Evolutionary conservation across 192 early-diverging fungal genomes (phyloP).

Genomic region (Backusella mclennaniae): DNA sequence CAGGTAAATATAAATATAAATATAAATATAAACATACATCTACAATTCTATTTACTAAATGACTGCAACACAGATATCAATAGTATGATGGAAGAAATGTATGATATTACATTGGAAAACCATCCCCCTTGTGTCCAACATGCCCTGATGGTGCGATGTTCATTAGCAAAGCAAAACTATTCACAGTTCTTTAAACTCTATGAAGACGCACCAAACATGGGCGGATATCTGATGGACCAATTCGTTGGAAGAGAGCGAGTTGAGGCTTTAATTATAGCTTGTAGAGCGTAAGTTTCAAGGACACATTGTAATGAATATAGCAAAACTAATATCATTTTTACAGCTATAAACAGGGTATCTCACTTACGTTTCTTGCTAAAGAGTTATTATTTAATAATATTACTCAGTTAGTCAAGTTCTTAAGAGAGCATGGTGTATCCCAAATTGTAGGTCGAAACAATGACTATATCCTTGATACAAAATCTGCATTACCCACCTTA

Average conservation of each 20-base stretch:
- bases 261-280: constrained; percentile 70
- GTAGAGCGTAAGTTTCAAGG: constrained; percentile 61
- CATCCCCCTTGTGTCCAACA: constrained; percentile 67
- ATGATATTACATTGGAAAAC: constrained; percentile 40
- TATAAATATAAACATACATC: constrained; percentile 16
- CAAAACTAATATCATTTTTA: too few species aligned
- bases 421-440: constrained; percentile 37
- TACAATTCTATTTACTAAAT: too few species aligned
- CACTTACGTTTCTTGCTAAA: not conserved
- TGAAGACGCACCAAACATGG: constrained; percentile 78
- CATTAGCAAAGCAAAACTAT: constrained; percentile 83
- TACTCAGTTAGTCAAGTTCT: constrained; percentile 46
- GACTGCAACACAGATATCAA: constrained; percentile 62
- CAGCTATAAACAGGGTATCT: constrained; percentile 16
- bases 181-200: constrained; percentile 84
- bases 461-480: constrained; percentile 49
- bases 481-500: constrained; percentile 51
- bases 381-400: not conserved
- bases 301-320: not conserved
- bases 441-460: constrained; percentile 26
- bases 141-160: constrained; percentile 79
- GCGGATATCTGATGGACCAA: constrained; percentile 87
- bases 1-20: constrained; percentile 45
- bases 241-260: constrained; percentile 88
- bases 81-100: constrained; percentile 65